Evolutionary conservation across 306 rosid species (phyloP).

Genomic region (Glycine soja): DNA sequence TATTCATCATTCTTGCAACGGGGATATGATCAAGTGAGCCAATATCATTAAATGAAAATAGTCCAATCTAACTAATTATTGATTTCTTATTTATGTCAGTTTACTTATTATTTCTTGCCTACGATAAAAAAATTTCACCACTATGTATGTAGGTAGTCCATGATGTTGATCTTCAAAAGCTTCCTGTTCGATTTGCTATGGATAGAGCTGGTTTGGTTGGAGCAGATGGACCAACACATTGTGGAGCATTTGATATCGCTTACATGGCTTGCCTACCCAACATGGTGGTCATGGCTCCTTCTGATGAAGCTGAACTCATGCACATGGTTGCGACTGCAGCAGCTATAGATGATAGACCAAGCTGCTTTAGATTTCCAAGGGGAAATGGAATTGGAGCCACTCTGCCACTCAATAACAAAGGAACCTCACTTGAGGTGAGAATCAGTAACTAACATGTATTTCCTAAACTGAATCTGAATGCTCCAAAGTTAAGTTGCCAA

Average conservation of each 20-base stretch:
- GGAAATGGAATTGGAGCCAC: conserved; percentile 84
- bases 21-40: conserved; percentile 84
- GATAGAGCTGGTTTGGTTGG: conserved; percentile 97
- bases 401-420: conserved; percentile 73
- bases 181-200: conserved; percentile 91
- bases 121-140: neutral
- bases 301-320: conserved; percentile 93
- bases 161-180: conserved; percentile 91
- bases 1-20: conserved; percentile 92
- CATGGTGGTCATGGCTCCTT: conserved; percentile 98
- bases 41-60: conserved; percentile 1
- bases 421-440: conserved; percentile 81
- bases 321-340: conserved; percentile 97
- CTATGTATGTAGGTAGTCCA: conserved; percentile 69
- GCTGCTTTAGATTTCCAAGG: conserved; percentile 86
- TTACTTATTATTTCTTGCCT: neutral
- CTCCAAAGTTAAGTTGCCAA: neutral
- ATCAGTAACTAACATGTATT: conserved; percentile 18
- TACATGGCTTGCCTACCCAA: conserved; percentile 98
- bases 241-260: conserved; percentile 91
- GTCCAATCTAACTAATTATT: neutral
- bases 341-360: conserved; percentile 55
- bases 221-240: conserved; percentile 96
- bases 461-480: neutral
- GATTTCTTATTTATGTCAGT: neutral